These are phyloP conservation scores for Metschnikowia baotianmanensis DNA, from an alignment of 805 yeast genomes.

Conservation along the genomic window DNA sequence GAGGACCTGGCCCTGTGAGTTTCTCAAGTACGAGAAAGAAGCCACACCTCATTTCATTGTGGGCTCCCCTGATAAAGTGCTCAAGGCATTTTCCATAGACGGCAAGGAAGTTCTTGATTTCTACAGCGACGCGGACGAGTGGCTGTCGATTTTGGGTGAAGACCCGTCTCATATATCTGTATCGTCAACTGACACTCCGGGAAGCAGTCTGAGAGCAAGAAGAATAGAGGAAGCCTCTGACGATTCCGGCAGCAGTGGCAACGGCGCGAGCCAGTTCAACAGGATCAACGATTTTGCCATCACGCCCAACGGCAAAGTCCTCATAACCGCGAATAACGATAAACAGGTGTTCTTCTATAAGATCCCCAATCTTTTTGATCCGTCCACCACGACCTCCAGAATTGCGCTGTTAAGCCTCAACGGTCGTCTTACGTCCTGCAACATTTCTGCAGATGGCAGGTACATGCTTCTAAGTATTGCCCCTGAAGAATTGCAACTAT, in stretches of 20 bases:
- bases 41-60: constrained; percentile 51
- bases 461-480: constrained; percentile 60
- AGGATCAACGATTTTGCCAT: constrained; percentile 70
- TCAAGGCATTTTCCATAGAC: constrained; percentile 38
- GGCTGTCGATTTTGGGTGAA: constrained; percentile 18
- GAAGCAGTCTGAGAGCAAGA: not conserved
- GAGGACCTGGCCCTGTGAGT: constrained; percentile 55
- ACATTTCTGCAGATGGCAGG: constrained; percentile 53
- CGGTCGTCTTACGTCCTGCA: constrained; percentile 62
- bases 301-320: constrained; percentile 57
- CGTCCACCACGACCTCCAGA: constrained; percentile 33
- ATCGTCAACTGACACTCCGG: constrained; percentile 6
- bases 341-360: constrained; percentile 61
- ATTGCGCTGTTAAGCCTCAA: constrained; percentile 50
- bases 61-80: constrained; percentile 73
- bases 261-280: constrained; percentile 26
- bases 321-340: constrained; percentile 66
- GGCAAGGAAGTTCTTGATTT: constrained; percentile 44
- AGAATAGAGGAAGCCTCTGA: constrained; percentile 1
- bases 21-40: constrained; percentile 47
- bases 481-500: constrained; percentile 75
- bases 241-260: not conserved
- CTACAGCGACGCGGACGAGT: constrained; percentile 33
- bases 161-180: constrained; percentile 2
- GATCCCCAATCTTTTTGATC: constrained; percentile 36